Percentiles rank a stretch among this genome's conserved stretches.
Evolutionary conservation across 768 basidiomycete species (phyloP).

Genomic region (Hebeloma cylindrosporum): DNA sequence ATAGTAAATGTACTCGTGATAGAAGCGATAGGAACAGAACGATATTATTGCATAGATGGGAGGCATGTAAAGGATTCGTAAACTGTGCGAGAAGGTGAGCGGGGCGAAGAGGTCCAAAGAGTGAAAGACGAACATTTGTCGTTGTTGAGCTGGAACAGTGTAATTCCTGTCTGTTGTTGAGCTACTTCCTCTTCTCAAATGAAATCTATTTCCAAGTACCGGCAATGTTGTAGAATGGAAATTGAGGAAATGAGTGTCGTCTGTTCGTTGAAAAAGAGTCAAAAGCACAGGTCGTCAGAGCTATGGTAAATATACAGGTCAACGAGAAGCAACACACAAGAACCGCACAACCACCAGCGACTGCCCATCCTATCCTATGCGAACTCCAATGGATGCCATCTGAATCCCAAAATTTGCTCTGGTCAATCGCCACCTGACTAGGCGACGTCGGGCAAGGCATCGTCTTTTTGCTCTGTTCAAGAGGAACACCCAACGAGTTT

Average conservation of each 20-base stretch:
- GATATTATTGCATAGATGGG: conserved; percentile 79
- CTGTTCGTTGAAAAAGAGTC: conserved; percentile 30
- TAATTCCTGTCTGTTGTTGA: conserved; percentile 53
- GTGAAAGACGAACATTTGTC: conserved; percentile 63
- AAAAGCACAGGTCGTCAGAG: conserved; percentile 1
- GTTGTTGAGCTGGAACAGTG: conserved; percentile 67
- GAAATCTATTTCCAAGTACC: conserved; percentile 55
- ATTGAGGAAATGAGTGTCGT: conserved; percentile 60
- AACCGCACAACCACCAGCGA: conserved; percentile 61
- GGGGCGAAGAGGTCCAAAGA: conserved; percentile 1
- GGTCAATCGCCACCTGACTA: conserved; percentile 52
- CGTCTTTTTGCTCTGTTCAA: too few relatives aligned
- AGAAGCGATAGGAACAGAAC: conserved; percentile 85
- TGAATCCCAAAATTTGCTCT: conserved; percentile 60
- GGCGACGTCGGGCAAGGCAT: conserved; percentile 37
- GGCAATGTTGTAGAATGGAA: conserved; percentile 60
- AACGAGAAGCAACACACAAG: conserved; percentile 38
- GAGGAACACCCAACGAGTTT: too few relatives aligned
- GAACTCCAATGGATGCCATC: conserved; percentile 56
- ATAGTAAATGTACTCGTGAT: conserved; percentile 65
- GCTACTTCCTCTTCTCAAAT: background rate
- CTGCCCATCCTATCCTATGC: conserved; percentile 72
- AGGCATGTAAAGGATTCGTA: conserved; percentile 86
- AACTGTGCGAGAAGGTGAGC: conserved; percentile 32
- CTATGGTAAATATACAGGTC: conserved; percentile 1